phyloP scores from a whole-genome alignment of 305 asterid species.

The Fraxinus ornus region DNA sequence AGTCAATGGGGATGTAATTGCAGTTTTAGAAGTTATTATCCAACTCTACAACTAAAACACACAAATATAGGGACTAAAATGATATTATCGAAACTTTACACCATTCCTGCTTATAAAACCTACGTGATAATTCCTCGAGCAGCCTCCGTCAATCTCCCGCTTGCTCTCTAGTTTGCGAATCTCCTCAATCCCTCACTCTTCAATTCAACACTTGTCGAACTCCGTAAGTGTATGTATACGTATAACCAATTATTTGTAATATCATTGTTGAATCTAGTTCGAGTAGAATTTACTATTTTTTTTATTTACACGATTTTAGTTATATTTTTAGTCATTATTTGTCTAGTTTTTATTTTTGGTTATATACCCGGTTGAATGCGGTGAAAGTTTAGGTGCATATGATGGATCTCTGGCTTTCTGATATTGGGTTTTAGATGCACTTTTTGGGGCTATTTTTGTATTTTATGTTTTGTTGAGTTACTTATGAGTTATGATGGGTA shows the following conservation, averaged over 20 bases:
- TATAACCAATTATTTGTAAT: background rate
- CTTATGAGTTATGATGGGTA: background rate
- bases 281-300: background rate
- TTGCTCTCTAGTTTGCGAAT: background rate
- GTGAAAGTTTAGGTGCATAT: background rate
- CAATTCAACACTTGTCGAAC: background rate
- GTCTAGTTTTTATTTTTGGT: background rate
- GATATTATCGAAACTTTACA: constrained; percentile 7
- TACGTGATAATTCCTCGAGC: background rate
- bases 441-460: background rate
- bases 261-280: background rate
- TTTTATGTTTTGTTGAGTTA: background rate
- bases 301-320: background rate
- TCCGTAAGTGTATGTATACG: constrained; percentile 3
- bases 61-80: background rate
- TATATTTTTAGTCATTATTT: background rate
- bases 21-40: background rate
- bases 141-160: constrained; percentile 29
- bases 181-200: background rate
- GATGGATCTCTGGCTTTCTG: background rate
- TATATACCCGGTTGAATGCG: background rate
- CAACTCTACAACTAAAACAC: background rate
- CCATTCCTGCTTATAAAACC: constrained; percentile 14
- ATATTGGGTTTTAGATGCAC: background rate
- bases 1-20: no score